A percentile compares a stretch with the other conserved stretches of the same genome.
These are phyloP conservation scores for Clohesyomyces aquaticus DNA, from an alignment of 495 filamentous ascomycete species.

Conservation along the genomic window DNA sequence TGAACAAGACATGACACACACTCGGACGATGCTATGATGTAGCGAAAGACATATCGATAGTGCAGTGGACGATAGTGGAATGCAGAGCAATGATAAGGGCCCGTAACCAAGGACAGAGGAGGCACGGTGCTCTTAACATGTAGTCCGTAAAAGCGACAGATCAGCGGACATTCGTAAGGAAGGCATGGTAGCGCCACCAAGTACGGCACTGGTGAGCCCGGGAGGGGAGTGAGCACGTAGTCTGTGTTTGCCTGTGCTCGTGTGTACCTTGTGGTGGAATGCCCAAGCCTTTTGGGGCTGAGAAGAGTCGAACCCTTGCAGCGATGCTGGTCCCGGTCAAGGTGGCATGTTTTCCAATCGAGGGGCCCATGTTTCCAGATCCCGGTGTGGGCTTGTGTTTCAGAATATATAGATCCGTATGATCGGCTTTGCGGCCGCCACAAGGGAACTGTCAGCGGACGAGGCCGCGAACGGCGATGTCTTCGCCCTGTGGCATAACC, in stretches of 20 bases:
- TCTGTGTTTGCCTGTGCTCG: no score
- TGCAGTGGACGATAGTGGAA: not conserved
- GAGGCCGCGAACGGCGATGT: no score
- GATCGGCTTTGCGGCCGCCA: not conserved
- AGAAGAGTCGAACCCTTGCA: not conserved
- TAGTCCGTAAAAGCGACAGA: not conserved
- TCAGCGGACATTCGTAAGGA: not conserved
- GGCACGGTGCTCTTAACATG: not conserved
- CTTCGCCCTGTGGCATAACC: no score
- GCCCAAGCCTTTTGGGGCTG: constrained; percentile 2
- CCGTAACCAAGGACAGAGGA: not conserved
- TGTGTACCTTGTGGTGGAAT: not conserved
- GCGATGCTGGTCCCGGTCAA: not conserved
- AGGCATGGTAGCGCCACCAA: no score
- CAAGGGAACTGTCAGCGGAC: not conserved
- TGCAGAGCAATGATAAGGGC: not conserved
- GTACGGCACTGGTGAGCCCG: no score
- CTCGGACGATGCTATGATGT: not conserved
- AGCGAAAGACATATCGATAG: constrained; percentile 1
- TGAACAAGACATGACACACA: not conserved
- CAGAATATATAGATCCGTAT: not conserved
- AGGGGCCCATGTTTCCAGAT: not conserved
- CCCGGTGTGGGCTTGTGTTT: not conserved
- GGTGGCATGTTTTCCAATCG: not conserved
- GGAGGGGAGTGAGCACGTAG: no score